Evolutionary conservation across 345 rosid species (phyloP).

Genomic region (Noccaea caerulescens): DNA sequence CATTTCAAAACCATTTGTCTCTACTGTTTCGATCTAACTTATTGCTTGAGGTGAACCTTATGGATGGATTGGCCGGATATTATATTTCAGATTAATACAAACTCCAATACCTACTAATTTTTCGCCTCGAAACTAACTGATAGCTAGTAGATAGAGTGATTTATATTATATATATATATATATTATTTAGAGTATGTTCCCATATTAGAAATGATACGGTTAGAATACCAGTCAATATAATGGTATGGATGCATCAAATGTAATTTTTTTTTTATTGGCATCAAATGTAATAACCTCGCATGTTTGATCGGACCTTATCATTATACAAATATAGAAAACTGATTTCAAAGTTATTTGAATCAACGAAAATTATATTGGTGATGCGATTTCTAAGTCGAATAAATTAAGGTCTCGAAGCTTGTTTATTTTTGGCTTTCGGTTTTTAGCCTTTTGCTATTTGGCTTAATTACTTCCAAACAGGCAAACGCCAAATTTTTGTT

Average conservation of each 20-base stretch:
- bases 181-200: not conserved
- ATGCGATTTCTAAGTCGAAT: constrained; percentile 26
- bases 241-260: too few relatives aligned
- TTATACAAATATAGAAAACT: constrained; percentile 16
- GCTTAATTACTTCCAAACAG: constrained; percentile 5
- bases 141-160: not conserved
- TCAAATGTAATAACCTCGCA: not conserved
- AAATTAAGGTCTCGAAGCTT: constrained; percentile 21
- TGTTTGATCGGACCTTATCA: constrained; percentile 12
- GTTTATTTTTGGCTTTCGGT: constrained; percentile 28
- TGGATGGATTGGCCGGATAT: not conserved
- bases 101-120: not conserved
- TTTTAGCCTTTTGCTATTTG: constrained; percentile 27
- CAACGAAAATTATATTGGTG: constrained; percentile 20
- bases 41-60: not conserved
- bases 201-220: not conserved
- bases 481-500: not conserved
- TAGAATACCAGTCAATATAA: not conserved
- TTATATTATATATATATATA: not conserved
- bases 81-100: not conserved
- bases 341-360: constrained; percentile 29
- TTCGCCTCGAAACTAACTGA: not conserved
- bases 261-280: too few relatives aligned
- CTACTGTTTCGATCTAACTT: not conserved
- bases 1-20: too few relatives aligned